A percentile compares a stretch with the other conserved stretches of the same genome.
These are phyloP conservation scores for Funneliformis mosseae DNA, from an alignment of 192 early-diverging fungal species.

Conservation along the genomic window DNA sequence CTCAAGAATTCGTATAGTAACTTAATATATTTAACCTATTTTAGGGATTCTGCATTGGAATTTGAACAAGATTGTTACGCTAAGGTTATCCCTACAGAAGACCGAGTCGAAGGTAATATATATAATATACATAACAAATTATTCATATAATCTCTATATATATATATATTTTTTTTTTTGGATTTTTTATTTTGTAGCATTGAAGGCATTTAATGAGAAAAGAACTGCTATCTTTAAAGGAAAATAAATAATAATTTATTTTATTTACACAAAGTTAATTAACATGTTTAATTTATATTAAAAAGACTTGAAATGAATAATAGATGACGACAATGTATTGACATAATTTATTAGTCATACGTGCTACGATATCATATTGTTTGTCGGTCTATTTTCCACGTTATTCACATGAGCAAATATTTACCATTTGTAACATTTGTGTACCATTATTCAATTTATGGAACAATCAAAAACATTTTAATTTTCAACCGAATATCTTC, in stretches of 20 bases:
- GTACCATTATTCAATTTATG: no score
- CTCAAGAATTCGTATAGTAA: not conserved
- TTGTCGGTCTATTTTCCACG: no score
- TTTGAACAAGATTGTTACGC: constrained; percentile 95
- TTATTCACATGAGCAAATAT: no score
- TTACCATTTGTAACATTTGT: no score
- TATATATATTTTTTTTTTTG: not conserved
- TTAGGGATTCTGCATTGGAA: constrained; percentile 78
- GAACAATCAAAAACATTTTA: no score
- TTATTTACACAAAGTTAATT: not conserved
- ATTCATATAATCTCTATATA: not conserved
- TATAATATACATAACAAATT: not conserved
- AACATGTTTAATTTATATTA: not conserved
- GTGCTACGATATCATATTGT: no score
- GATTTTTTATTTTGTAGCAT: constrained; percentile 27
- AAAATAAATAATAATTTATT: constrained; percentile 19
- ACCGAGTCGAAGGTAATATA: constrained; percentile 80
- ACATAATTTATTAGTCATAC: no score
- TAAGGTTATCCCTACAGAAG: constrained; percentile 91
- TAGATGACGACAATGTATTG: no score
- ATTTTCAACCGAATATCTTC: no score
- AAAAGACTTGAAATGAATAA: no score
- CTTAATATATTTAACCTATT: not conserved
- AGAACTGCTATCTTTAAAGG: constrained; percentile 40
- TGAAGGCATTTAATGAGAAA: constrained; percentile 52